phyloP scores from a whole-genome alignment of 345 rosid species.

The Orychophragmus violaceus region DNA sequence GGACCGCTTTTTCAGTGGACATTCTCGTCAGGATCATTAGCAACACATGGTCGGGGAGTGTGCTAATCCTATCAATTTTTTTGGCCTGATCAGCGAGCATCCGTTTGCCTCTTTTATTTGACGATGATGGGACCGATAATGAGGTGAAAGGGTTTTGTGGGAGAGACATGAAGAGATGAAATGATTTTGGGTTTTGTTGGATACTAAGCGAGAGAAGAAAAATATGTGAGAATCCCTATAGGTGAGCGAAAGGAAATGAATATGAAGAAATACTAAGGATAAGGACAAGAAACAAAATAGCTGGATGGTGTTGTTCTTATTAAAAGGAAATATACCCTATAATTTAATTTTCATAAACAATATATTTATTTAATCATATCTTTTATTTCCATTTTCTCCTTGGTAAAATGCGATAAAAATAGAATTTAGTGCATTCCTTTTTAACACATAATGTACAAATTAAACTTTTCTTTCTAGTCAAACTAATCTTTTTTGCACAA shows the following conservation, averaged over 20 bases:
- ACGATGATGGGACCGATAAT: background rate
- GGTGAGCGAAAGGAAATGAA: background rate
- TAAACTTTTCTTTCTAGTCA: background rate
- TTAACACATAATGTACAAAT: no score
- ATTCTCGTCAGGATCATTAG: background rate
- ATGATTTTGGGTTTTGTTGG: background rate
- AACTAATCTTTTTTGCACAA: background rate
- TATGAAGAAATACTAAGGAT: background rate
- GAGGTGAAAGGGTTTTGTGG: background rate
- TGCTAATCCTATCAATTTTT: background rate
- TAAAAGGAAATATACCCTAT: background rate
- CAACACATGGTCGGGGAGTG: background rate
- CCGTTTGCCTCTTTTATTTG: background rate
- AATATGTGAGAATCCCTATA: background rate
- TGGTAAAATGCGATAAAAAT: no score
- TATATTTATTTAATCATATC: no score
- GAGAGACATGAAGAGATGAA: background rate
- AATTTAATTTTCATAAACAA: no score
- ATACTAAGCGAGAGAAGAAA: background rate
- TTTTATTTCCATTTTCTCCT: no score
- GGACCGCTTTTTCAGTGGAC: background rate
- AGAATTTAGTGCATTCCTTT: background rate
- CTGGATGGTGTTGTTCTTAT: background rate
- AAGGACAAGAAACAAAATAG: background rate
- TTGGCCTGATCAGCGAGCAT: no score